Evolutionary conservation across 2,329 filamentous ascomycete genomes (phyloP).

Genomic region (Exophiala sp.): DNA sequence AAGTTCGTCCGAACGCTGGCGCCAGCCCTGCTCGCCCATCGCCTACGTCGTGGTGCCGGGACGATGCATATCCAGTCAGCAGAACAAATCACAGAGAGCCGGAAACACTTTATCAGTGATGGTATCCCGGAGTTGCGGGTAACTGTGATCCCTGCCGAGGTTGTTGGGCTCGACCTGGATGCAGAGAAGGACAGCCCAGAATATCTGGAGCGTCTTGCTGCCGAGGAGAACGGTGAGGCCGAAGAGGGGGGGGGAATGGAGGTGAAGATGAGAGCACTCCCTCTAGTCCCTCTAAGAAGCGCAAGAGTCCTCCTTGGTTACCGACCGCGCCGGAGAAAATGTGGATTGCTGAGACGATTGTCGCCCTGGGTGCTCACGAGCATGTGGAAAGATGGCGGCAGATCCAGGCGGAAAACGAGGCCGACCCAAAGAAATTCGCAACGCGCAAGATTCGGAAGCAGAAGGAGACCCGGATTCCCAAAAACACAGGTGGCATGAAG

Average conservation of each 20-base stretch:
- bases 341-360: slow-evolving; percentile 63
- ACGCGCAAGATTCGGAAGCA: slow-evolving; percentile 26
- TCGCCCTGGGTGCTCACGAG: slow-evolving; percentile 58
- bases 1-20: slow-evolving; percentile 79
- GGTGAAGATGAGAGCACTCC: slow-evolving; percentile 31
- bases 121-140: slow-evolving; percentile 70
- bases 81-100: slow-evolving; percentile 52
- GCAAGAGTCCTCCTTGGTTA: slow-evolving; percentile 52
- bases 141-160: slow-evolving; percentile 65
- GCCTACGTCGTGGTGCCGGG: slow-evolving; percentile 38
- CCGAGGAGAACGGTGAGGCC: slow-evolving; percentile 31
- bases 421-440: slow-evolving; percentile 26
- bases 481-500: slow-evolving; percentile 12
- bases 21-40: slow-evolving; percentile 65
- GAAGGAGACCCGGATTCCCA: slow-evolving; percentile 4
- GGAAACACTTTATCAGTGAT: slow-evolving; percentile 69
- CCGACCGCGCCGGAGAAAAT: slow-evolving; percentile 59
- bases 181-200: slow-evolving; percentile 62
- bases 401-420: slow-evolving; percentile 25
- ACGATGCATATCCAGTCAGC: slow-evolving; percentile 28
- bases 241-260: slow-evolving; percentile 30
- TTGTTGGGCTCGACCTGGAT: slow-evolving; percentile 71
- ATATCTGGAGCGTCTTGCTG: slow-evolving; percentile 31
- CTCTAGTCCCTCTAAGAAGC: slow-evolving; percentile 39
- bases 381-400: slow-evolving; percentile 61